Evolutionary conservation across 2,329 filamentous ascomycete species (phyloP).

Genomic region (Ascochyta fabae): DNA sequence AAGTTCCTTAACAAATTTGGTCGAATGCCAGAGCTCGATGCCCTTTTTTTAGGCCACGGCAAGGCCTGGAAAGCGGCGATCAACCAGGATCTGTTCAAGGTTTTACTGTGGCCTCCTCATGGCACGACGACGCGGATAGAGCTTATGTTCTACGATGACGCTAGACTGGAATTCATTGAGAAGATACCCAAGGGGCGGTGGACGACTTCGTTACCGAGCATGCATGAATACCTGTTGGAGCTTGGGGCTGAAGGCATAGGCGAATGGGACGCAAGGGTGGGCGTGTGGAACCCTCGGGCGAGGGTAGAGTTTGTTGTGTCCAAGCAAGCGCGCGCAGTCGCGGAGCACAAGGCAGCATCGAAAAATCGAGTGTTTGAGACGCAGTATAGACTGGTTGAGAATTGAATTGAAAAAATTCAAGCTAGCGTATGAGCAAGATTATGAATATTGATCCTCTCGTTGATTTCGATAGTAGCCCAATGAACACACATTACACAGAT

Average conservation of each 20-base stretch:
- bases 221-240: background rate
- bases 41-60: background rate
- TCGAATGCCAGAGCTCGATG: slow-evolving; percentile 1
- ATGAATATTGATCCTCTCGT: no score
- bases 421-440: no score
- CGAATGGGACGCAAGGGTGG: background rate
- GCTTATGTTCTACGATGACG: slow-evolving; percentile 1
- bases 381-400: background rate
- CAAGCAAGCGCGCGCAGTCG: background rate
- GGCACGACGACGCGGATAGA: slow-evolving; percentile 2
- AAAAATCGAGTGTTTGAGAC: background rate
- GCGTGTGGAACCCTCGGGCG: background rate
- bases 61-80: slow-evolving; percentile 7
- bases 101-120: background rate
- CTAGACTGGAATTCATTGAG: background rate
- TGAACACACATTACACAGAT: no score
- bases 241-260: background rate
- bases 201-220: background rate
- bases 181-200: background rate
- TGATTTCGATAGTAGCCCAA: accelerated
- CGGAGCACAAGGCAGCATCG: background rate
- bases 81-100: background rate
- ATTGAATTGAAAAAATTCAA: no score
- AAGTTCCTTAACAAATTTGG: slow-evolving; percentile 12
- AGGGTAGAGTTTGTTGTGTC: slow-evolving; percentile 3